Base-by-base conservation (phyloP, 176 grass and related monocot genomes). In the Tuctoria greenei region DNA sequence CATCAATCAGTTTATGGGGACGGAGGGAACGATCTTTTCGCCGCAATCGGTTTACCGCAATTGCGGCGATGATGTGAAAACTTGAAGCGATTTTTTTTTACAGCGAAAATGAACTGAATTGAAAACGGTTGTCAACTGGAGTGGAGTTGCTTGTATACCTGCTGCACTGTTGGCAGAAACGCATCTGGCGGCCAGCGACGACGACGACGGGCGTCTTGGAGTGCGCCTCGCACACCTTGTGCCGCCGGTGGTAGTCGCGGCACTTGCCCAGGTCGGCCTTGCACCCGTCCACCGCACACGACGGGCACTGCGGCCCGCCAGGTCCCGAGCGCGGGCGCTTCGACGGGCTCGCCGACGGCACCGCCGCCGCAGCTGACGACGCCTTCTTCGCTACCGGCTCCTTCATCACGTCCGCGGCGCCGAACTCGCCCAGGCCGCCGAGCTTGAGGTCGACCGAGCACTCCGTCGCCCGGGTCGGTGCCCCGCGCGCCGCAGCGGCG, bases 151-250 rank as follows among this genome's bases (percentile, higher is more conserved):
- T 31, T 31, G 11, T 92, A 31, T 31, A 98, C 95, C 95, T 98
- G 89, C 95, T 98, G 74, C 95, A 98, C 82, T 98, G 95, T 61
- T 98, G 95, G 81, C 95, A 98, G 79, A 98, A 98, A 72, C 95
- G 89, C 87, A 94, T 93, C 73, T 98, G 86, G 14, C 82, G 67
- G 56, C 95, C 91, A 46, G 78, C 61, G 67, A 98, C 89, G 87
- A 92, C 70, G 84, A 98, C 95, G 63, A 92, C 45, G 27, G 95
- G 84, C 16, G 95, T 92, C 86, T 98, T 98, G 58, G 89, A 92
- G 79, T 98, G 95, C 46, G 72, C 82, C 91, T 94, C 95, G 78
- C 95, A 98, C 40, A 95, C 95, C 84, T 98, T 98, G 78, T 98
- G 95, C 26, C 95, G 87, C 25, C 91, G 79, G 84, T 95, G 95